Evolutionary conservation across 176 grass and related monocot genomes (phyloP), one percentile per base, ranked within the genome.

Genomic region (Neostapfia colusana): DNA sequence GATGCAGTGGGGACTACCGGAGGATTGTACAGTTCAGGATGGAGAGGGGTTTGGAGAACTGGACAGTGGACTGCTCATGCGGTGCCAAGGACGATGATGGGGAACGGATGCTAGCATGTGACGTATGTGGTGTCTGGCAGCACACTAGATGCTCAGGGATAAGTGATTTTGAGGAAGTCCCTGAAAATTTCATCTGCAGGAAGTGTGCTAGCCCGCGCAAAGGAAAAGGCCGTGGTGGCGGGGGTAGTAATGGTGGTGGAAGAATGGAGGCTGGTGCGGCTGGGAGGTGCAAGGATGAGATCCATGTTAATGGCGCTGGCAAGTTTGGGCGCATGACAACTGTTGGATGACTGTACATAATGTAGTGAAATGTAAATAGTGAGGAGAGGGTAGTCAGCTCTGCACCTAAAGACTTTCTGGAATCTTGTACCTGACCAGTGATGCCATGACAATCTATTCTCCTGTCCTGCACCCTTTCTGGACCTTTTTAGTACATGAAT

Each of bases 31-130:
- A 90, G 69, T 98, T 90, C 73, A 84, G 91, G 41, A 98, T 94
- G 89, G 95, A 98, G 80, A 89, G 95, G 76, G 95, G 95, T 26
- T 72, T 98, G 55, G 95, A 98, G 34, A 98, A 92, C 76, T 98
- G 95, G 95, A 90, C 85, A 4, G 91, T 98, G 40, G 91, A 98
- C 76, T 98, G 95, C 51, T 70, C 62, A 37, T 98, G 95, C 27
- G 95, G 95, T 5, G 95, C 95, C 59, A 91, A 88, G 63, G 95
- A 98, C 15, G 95, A 98, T 51, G 95, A 98, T 35, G 95, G 95
- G 3, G 95, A 98, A 72, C 89, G 95, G 69, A 98, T 98, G 95
- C 67, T 98, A 79, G 95, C 95, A 13, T 98, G 95, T 57, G 95
- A 98, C 48, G 39, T 67, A 10, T 98, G 95, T 74, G 95, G 91